Percentiles rank a stretch among this genome's conserved stretches.
phyloP scores from a whole-genome alignment of 495 filamentous ascomycete species.

The Penicillium canariense region DNA sequence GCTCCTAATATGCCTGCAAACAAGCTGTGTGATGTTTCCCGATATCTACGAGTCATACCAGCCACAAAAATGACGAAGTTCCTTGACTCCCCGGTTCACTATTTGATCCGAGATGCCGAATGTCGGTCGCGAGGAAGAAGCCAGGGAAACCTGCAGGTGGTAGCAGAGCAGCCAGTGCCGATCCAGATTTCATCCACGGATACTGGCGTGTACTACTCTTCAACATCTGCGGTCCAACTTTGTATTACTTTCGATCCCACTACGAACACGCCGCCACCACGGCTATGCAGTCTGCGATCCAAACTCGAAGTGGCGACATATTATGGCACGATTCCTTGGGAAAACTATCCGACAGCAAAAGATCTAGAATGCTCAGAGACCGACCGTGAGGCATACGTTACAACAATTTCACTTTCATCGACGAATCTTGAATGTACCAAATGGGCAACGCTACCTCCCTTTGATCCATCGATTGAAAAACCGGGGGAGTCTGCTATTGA shows the following conservation, averaged over 20 bases:
- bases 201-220: not conserved
- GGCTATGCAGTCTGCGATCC: constrained; percentile 54
- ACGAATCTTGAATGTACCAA: constrained; percentile 50
- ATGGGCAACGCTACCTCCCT: constrained; percentile 53
- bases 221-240: constrained; percentile 54
- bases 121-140: not conserved
- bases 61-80: not conserved
- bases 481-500: not conserved
- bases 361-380: constrained; percentile 25
- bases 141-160: constrained; percentile 1
- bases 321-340: constrained; percentile 57
- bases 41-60: constrained; percentile 1
- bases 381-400: constrained; percentile 54
- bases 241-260: constrained; percentile 61
- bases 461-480: not conserved
- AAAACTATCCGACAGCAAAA: constrained; percentile 11
- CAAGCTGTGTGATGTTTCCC: constrained; percentile 1
- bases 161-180: not conserved
- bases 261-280: constrained; percentile 53
- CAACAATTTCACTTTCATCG: constrained; percentile 54
- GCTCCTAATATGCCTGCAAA: not conserved
- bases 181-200: not conserved
- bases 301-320: constrained; percentile 68
- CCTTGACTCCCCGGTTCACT: not conserved
- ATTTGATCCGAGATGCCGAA: not conserved